Conservation (phyloP, 1,284 basidiomycete genomes). For the Anthracocystis panici-leucophaei region DNA sequence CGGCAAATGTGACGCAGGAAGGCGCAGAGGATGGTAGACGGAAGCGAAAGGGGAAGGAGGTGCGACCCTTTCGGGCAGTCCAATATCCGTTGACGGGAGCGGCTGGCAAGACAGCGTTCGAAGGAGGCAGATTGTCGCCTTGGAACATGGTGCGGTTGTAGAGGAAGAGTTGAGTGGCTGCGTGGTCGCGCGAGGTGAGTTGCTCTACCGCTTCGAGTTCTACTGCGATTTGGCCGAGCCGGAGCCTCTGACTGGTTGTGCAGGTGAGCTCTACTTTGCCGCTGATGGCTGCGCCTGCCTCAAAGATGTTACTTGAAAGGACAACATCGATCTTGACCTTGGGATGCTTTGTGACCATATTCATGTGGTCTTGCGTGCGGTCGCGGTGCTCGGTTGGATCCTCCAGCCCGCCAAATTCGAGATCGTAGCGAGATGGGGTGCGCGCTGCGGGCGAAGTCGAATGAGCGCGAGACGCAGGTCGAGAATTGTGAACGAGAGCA, state of each 20-base stretch:
- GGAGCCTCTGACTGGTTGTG: constrained; percentile 57
- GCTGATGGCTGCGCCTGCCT: constrained; percentile 56
- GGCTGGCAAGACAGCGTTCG: constrained; percentile 61
- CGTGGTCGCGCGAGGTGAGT: constrained; percentile 62
- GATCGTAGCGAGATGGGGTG: constrained; percentile 38
- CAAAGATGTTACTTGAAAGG: constrained; percentile 54
- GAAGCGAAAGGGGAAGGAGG: constrained; percentile 63
- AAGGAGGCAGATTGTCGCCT: constrained; percentile 62
- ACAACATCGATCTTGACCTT: constrained; percentile 60
- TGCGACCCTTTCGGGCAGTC: constrained; percentile 63
- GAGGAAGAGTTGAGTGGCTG: constrained; percentile 62
- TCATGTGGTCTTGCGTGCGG: constrained; percentile 52
- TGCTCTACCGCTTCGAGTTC: constrained; percentile 62
- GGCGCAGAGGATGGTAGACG: constrained; percentile 56
- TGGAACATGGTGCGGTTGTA: constrained; percentile 65
- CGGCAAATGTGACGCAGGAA: constrained; percentile 59
- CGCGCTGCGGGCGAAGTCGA: constrained; percentile 30
- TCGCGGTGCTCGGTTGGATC: constrained; percentile 36
- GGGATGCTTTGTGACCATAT: constrained; percentile 63
- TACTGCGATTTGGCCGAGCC: constrained; percentile 62
- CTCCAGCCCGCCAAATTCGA: constrained; percentile 41
- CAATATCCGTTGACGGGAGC: constrained; percentile 61
- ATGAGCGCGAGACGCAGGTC: constrained; percentile 28
- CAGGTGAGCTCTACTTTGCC: constrained; percentile 64
- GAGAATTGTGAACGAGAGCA: constrained; percentile 23